These are phyloP conservation scores for Conringia planisiliqua DNA, from an alignment of 345 rosid genomes.

Conservation along the genomic window DNA sequence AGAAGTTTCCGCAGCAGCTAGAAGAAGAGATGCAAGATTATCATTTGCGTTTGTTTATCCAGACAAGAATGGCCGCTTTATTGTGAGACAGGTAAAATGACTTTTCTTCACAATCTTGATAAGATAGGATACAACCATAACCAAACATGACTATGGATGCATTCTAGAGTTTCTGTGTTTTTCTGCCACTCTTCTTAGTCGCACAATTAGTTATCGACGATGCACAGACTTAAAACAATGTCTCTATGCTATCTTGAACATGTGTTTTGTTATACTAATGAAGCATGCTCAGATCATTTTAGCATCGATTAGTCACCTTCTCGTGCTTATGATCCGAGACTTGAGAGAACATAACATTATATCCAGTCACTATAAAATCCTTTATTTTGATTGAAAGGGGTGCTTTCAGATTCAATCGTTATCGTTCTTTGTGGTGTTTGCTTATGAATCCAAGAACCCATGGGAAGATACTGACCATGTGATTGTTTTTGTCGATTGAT, in stretches of 20 bases:
- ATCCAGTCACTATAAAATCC: background rate
- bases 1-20: slow-evolving; percentile 90
- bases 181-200: background rate
- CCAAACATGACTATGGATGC: background rate
- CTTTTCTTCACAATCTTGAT: background rate
- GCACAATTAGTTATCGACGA: background rate
- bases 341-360: background rate
- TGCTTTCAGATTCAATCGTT: background rate
- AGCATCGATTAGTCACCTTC: background rate
- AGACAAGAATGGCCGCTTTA: slow-evolving; percentile 69
- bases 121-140: background rate
- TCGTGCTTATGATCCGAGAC: background rate
- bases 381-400: background rate
- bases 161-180: background rate
- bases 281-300: background rate
- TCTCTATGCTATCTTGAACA: background rate
- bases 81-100: slow-evolving; percentile 59
- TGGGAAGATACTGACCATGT: slow-evolving; percentile 11
- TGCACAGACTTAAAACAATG: background rate
- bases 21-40: slow-evolving; percentile 83
- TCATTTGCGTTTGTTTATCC: slow-evolving; percentile 95
- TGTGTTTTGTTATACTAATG: background rate
- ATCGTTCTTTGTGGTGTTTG: background rate
- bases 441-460: background rate
- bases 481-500: slow-evolving; percentile 9